phyloP scores from a whole-genome alignment of 2,329 filamentous ascomycete genomes.

The Epichloe sibirici region DNA sequence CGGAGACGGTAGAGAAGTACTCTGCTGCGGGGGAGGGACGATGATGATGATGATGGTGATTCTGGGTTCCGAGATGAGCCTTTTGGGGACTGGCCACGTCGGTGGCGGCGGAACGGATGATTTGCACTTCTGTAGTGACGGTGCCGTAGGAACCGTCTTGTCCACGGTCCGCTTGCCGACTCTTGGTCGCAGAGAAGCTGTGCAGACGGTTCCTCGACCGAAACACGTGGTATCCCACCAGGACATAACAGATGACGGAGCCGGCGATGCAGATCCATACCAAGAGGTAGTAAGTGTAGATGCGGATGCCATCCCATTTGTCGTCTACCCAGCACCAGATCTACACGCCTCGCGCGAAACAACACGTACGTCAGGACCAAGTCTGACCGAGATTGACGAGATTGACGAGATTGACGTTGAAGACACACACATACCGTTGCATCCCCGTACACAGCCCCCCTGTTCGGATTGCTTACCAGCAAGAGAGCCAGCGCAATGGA shows the following conservation, averaged over 20 bases:
- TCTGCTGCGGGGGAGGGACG: slow-evolving; percentile 15
- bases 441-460: slow-evolving; percentile 38
- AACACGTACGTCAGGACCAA: not conserved
- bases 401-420: not conserved
- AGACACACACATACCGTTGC: slow-evolving; percentile 33
- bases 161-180: slow-evolving; percentile 13
- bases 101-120: slow-evolving; percentile 20
- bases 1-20: slow-evolving; percentile 21
- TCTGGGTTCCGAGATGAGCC: slow-evolving; percentile 11
- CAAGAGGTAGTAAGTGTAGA: slow-evolving; percentile 49
- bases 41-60: slow-evolving; percentile 7
- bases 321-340: slow-evolving; percentile 51
- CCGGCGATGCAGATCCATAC: slow-evolving; percentile 48
- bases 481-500: slow-evolving; percentile 55
- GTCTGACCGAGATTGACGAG: not conserved
- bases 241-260: slow-evolving; percentile 41
- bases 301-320: slow-evolving; percentile 42
- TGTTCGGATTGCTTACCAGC: slow-evolving; percentile 32
- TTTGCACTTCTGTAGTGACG: slow-evolving; percentile 40
- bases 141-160: slow-evolving; percentile 31
- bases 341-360: slow-evolving; percentile 18
- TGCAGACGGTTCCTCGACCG: slow-evolving; percentile 42
- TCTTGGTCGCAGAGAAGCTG: slow-evolving; percentile 34
- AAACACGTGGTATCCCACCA: slow-evolving; percentile 49
- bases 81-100: slow-evolving; percentile 13